Conservation (phyloP, 768 basidiomycete genomes). For the Arthromyces matolae region DNA sequence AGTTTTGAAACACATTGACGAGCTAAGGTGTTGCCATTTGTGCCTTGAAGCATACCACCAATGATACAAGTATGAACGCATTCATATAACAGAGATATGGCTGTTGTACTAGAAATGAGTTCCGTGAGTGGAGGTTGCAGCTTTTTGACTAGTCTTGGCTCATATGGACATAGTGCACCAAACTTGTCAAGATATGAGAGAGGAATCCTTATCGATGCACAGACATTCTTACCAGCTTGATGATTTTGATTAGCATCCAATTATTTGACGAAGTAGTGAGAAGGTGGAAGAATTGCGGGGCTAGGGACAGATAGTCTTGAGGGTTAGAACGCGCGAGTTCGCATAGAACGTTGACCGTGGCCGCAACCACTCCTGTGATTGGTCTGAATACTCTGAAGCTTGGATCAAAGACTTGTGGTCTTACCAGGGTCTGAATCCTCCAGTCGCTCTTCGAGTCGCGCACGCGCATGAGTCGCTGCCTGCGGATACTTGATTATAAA, state of each 20-base stretch:
- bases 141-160: constrained; percentile 92
- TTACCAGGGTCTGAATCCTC: constrained; percentile 74
- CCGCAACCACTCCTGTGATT: constrained; percentile 78
- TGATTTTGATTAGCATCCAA: constrained; percentile 99
- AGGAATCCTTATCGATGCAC: not conserved
- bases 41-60: constrained; percentile 87
- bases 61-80: constrained; percentile 98
- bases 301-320: constrained; percentile 76
- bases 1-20: constrained; percentile 90
- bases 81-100: constrained; percentile 94
- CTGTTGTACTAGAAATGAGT: constrained; percentile 91
- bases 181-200: constrained; percentile 52
- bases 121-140: constrained; percentile 91
- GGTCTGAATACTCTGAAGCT: not conserved
- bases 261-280: constrained; percentile 94
- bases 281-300: constrained; percentile 90
- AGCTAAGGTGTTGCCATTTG: constrained; percentile 76
- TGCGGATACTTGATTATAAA: constrained; percentile 82
- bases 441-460: constrained; percentile 72
- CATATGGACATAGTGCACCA: constrained; percentile 85
- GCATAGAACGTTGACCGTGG: constrained; percentile 91
- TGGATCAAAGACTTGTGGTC: constrained; percentile 10
- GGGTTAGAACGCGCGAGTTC: constrained; percentile 85
- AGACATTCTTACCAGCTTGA: constrained; percentile 69
- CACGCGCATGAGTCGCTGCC: constrained; percentile 58